Evolutionary conservation across 1,284 basidiomycete genomes (phyloP), one percentile per base, ranked within the genome.

Genomic region (Rhodotorula sp.): DNA sequence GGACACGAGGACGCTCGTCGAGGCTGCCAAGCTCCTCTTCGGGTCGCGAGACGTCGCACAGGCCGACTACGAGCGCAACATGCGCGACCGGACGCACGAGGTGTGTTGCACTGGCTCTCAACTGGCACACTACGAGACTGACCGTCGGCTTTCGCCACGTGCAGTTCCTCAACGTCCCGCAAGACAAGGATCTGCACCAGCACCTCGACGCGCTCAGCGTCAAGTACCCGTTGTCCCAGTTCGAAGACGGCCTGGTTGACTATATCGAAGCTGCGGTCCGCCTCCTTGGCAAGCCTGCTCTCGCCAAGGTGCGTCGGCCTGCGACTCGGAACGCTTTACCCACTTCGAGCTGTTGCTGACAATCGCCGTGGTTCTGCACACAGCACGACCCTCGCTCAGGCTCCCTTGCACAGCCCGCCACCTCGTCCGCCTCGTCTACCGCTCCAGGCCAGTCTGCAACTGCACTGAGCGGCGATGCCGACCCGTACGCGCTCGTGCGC

Each of bases 61-160:
- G 64, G 75, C 75, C 4, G 77, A 78, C 21, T 78, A 74, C 48
- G 77, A 78, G 65, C 62, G 74, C 23, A 62, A 60, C 9, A 75
- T 78, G 77, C 27, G 76, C 19, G 77, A 78, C 45, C 17, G 71
- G 34, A 75, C 67, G 7, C 75, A 77, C 48, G 77, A 77, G 73
- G 76, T 77, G 42, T n/a, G 75, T 27, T 25, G 8, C 44, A 23
- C n/a, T 45, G 16, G 46, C 13, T 17, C 7, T 44, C 14, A 21
- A 7, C 34, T 16, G 49, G 4, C 34, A 21, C 7, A 13, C 45
- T n/a, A 10, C 3, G 23, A 4, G n/a, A 12, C 49, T 59, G 25
- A 59, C 61, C 17, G 2, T 9, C 14, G 16, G 16, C 17, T 16
- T 27, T 45, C 12, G 7, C 3, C 9, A 2, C 23, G 9, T 0